These are phyloP conservation scores for Ambrosiella beaveri DNA, from an alignment of 2,329 filamentous ascomycete species.

Conservation along the genomic window DNA sequence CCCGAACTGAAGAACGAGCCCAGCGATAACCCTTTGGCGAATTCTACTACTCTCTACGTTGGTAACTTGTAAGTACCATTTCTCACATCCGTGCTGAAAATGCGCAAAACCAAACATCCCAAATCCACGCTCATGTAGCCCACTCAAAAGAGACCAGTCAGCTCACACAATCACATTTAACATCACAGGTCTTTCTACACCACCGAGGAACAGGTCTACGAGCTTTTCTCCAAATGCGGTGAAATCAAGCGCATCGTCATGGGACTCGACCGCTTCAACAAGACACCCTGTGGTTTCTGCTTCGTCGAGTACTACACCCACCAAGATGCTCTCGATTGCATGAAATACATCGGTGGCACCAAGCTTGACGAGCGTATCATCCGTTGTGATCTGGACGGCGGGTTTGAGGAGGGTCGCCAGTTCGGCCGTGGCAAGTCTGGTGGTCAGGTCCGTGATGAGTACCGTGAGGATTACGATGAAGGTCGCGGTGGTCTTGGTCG, in stretches of 20 bases:
- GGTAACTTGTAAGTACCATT: slow-evolving; percentile 57
- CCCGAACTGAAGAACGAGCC: slow-evolving; percentile 32
- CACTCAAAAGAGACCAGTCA: neutral
- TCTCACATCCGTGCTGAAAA: neutral
- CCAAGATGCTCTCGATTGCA: slow-evolving; percentile 88
- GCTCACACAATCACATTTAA: neutral
- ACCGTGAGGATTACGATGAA: slow-evolving; percentile 91
- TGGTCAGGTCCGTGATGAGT: slow-evolving; percentile 93
- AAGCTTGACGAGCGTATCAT: slow-evolving; percentile 97
- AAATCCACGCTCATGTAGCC: slow-evolving; percentile 1
- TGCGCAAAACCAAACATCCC: neutral
- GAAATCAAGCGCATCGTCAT: slow-evolving; percentile 97
- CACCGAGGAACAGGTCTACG: slow-evolving; percentile 96
- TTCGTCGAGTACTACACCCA: slow-evolving; percentile 99
- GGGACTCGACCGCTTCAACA: slow-evolving; percentile 91
- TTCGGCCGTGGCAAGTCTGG: slow-evolving; percentile 92
- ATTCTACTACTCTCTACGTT: slow-evolving; percentile 91
- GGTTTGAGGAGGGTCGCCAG: slow-evolving; percentile 88
- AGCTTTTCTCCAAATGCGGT: slow-evolving; percentile 88
- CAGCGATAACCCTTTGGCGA: slow-evolving; percentile 50
- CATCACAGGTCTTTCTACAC: slow-evolving; percentile 73
- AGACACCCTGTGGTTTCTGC: slow-evolving; percentile 97
- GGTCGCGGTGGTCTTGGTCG: slow-evolving; percentile 79
- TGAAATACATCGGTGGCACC: slow-evolving; percentile 97
- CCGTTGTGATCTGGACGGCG: slow-evolving; percentile 84